Evolutionary conservation across 2,329 filamentous ascomycete genomes (phyloP).

Genomic region (Pestalotiopsis sp.): DNA sequence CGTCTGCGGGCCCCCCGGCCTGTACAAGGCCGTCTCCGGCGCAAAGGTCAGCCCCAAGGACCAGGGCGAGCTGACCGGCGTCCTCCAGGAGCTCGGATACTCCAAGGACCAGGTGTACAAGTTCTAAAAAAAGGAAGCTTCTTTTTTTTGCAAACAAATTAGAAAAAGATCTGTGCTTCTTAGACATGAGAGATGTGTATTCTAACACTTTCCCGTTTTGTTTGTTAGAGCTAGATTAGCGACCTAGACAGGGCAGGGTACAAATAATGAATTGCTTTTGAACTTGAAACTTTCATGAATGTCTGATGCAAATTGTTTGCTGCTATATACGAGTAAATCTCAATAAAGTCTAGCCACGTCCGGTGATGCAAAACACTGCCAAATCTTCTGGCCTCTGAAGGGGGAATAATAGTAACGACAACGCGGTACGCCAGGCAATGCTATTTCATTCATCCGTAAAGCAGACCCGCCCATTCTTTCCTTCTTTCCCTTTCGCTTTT

Average conservation of each 20-base stretch:
- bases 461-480: not conserved
- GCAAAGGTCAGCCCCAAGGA: slow-evolving; percentile 89
- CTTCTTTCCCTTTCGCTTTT: not conserved
- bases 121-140: slow-evolving; percentile 58
- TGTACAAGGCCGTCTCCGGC: slow-evolving; percentile 94
- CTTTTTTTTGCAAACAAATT: too few species aligned
- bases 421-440: not conserved
- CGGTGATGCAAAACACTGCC: not conserved
- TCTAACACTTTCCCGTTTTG: not conserved
- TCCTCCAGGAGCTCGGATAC: slow-evolving; percentile 84
- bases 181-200: not conserved
- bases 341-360: not conserved
- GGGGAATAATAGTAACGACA: not conserved
- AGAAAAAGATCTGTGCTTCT: too few species aligned
- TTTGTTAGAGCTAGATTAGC: slow-evolving; percentile 16
- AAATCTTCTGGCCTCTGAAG: not conserved
- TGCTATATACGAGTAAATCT: not conserved
- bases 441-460: not conserved
- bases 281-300: not conserved
- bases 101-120: slow-evolving; percentile 93
- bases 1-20: slow-evolving; percentile 86
- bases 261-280: not conserved
- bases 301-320: not conserved
- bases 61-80: slow-evolving; percentile 85
- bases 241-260: slow-evolving; percentile 13